Conservation (phyloP, 176 grass and related monocot species). For the Oryza glumipatula region DNA sequence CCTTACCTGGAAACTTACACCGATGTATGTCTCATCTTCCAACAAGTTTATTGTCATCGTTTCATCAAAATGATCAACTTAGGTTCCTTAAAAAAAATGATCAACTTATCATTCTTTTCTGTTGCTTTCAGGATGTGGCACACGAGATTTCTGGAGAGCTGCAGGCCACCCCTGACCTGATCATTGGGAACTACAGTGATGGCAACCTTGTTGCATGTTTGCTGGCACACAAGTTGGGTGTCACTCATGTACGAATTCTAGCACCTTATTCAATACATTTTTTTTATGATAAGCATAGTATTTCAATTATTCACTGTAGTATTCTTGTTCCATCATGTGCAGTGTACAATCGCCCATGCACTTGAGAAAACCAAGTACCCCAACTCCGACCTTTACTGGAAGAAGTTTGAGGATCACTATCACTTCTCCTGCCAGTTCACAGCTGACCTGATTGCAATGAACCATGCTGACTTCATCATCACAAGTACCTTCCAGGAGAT, state of each 20-base stretch:
- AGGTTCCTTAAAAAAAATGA: neutral
- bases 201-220: constrained; percentile 75
- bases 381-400: constrained; percentile 82
- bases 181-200: constrained; percentile 87
- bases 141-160: constrained; percentile 75
- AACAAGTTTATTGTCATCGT: neutral
- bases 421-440: constrained; percentile 91
- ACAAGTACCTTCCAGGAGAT: constrained; percentile 86
- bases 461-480: constrained; percentile 85
- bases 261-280: neutral
- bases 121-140: constrained; percentile 64
- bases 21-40: constrained; percentile 49
- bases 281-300: neutral
- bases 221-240: constrained; percentile 70
- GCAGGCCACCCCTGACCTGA: constrained; percentile 69
- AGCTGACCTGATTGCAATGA: constrained; percentile 80
- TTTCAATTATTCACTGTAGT: neutral
- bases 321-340: constrained; percentile 20
- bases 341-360: constrained; percentile 87
- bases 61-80: neutral
- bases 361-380: constrained; percentile 88
- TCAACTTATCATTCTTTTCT: neutral
- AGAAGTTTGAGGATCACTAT: constrained; percentile 85
- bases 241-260: constrained; percentile 55
- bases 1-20: constrained; percentile 79